Conservation (phyloP, 2,329 filamentous ascomycete species). For the Ascosphaera apis region DNA sequence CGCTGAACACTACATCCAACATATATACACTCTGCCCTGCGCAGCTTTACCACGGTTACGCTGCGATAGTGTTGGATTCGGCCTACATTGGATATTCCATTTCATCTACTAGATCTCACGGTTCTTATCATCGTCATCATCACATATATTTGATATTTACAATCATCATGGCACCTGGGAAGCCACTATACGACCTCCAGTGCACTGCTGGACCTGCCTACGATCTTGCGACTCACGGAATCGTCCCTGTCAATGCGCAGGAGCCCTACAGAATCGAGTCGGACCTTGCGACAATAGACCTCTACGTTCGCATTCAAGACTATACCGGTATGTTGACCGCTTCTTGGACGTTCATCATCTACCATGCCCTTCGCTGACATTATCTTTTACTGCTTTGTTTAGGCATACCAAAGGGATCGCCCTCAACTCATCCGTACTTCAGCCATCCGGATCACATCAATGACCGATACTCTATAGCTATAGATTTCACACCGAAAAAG, state of each 20-base stretch:
- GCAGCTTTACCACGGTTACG: too few relatives aligned
- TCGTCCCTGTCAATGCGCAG: conserved; percentile 52
- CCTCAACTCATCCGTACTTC: conserved; percentile 57
- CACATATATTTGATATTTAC: too few relatives aligned
- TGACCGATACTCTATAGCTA: conserved; percentile 69
- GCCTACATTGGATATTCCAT: too few relatives aligned
- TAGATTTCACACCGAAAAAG: conserved; percentile 52
- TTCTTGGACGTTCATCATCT: not conserved
- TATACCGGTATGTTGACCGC: conserved; percentile 21
- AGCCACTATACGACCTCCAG: conserved; percentile 40
- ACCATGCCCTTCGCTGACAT: conserved; percentile 14
- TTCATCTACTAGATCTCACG: not conserved
- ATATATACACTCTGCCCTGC: too few relatives aligned
- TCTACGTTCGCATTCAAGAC: conserved; percentile 53
- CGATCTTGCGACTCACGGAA: conserved; percentile 44
- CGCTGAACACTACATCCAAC: too few relatives aligned
- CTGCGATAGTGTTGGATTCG: too few relatives aligned
- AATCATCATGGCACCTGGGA: conserved; percentile 3
- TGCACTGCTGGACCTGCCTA: conserved; percentile 66
- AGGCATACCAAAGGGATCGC: conserved; percentile 52
- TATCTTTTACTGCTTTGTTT: conserved; percentile 20
- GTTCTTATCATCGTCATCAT: not conserved
- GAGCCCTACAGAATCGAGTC: conserved; percentile 39
- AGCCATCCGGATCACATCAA: conserved; percentile 39
- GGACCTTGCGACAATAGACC: conserved; percentile 37